Evolutionary conservation across 306 rosid species (phyloP).

Genomic region (Rosa rugosa): DNA sequence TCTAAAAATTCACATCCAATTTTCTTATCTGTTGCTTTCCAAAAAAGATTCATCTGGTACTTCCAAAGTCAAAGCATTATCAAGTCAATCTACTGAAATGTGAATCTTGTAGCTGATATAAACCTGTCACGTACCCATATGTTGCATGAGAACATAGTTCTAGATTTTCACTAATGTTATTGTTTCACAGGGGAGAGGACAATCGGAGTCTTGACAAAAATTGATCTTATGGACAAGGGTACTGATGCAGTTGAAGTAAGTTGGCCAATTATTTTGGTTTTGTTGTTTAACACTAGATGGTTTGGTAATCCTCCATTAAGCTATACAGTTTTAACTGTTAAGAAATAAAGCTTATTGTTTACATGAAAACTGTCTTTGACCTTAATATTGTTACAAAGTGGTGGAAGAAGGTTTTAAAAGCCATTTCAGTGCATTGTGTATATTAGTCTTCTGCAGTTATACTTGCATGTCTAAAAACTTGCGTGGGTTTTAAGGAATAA

Average conservation of each 20-base stretch:
- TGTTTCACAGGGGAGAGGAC: constrained; percentile 83
- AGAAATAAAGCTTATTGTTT: not conserved
- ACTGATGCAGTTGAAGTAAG: constrained; percentile 96
- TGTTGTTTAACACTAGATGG: constrained; percentile 9
- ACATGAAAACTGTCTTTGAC: not conserved
- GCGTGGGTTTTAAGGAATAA: not conserved
- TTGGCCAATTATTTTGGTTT: constrained; percentile 20
- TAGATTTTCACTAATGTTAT: not conserved
- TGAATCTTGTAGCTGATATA: not conserved
- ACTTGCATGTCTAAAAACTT: no score
- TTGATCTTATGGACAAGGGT: constrained; percentile 99
- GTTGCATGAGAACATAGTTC: not conserved
- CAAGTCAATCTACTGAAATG: not conserved
- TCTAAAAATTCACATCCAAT: not conserved
- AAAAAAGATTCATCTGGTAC: not conserved
- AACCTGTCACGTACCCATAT: no score
- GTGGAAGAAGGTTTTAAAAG: not conserved
- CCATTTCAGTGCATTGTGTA: not conserved
- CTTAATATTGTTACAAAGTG: not conserved
- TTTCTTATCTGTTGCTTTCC: not conserved
- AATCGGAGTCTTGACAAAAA: constrained; percentile 89
- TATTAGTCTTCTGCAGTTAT: no score
- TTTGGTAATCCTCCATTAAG: not conserved
- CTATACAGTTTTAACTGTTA: not conserved
- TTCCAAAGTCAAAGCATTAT: not conserved